A percentile compares a stretch with the other conserved stretches of the same genome.
Conservation (phyloP, 805 yeast genomes). For the Candida arabinofermentans region DNA sequence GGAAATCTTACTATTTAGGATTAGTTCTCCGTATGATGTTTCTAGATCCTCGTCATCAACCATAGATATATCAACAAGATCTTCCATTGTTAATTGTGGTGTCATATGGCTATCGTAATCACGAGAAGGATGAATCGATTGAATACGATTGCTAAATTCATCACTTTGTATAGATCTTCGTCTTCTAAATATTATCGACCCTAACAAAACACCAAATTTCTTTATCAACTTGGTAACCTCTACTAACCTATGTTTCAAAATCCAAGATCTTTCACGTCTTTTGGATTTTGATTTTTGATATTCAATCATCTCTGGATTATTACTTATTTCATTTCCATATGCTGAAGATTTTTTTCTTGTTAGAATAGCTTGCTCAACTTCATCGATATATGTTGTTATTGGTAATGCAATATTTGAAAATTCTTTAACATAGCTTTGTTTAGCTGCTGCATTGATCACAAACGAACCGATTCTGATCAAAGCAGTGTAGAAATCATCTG, state of each 20-base stretch:
- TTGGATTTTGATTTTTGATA: conserved; percentile 7
- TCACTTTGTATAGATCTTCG: conserved; percentile 3
- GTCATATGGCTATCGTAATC: neutral
- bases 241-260: conserved; percentile 11
- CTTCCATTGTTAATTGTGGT: neutral
- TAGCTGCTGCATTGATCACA: conserved; percentile 64
- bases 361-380: neutral
- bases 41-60: conserved; percentile 8
- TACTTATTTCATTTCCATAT: conserved; percentile 22
- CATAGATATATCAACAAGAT: conserved; percentile 3
- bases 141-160: neutral
- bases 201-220: conserved; percentile 5
- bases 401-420: conserved; percentile 45
- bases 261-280: conserved; percentile 16
- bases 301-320: conserved; percentile 27
- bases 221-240: conserved; percentile 5
- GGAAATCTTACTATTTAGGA: conserved; percentile 8
- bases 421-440: conserved; percentile 62
- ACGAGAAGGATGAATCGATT: neutral
- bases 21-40: conserved; percentile 7
- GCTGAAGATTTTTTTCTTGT: conserved; percentile 9
- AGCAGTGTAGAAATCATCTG: conserved; percentile 66
- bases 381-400: conserved; percentile 53
- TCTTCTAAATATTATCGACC: conserved; percentile 13
- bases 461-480: conserved; percentile 56